phyloP scores from a whole-genome alignment of 768 basidiomycete species.

The Naganishia antarctica region DNA sequence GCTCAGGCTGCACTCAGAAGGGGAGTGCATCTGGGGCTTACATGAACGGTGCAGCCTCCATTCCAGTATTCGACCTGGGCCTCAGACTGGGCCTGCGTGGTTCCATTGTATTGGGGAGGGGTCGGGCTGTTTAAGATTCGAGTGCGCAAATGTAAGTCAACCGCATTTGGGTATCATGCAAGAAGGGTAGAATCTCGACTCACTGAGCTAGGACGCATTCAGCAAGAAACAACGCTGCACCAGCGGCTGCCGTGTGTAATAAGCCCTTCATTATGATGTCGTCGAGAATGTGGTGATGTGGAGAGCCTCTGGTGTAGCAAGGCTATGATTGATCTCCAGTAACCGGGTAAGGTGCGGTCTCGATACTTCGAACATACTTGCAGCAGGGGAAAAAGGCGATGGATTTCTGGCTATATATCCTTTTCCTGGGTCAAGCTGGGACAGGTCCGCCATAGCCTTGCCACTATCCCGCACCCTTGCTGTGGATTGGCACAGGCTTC shows the following conservation, averaged over 20 bases:
- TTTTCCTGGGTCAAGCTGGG: neutral
- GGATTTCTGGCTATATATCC: neutral
- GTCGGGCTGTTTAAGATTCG: constrained; percentile 1
- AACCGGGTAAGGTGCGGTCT: too few relatives aligned
- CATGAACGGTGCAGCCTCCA: constrained; percentile 16
- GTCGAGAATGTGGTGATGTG: too few relatives aligned
- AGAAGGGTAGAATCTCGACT: neutral
- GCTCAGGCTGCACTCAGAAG: neutral
- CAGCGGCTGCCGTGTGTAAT: neutral
- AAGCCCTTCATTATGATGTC: neutral
- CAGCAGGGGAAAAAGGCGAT: neutral
- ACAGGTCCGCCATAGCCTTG: too few relatives aligned
- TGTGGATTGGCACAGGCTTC: too few relatives aligned
- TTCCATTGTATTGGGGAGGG: constrained; percentile 21
- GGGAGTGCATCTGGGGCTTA: neutral
- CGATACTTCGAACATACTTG: too few relatives aligned
- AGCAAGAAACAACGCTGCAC: neutral
- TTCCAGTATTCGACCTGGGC: constrained; percentile 16
- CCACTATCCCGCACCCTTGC: too few relatives aligned
- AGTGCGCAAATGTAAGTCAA: neutral
- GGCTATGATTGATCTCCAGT: too few relatives aligned
- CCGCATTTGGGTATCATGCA: neutral
- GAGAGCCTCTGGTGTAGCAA: too few relatives aligned
- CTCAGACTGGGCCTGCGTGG: constrained; percentile 14
- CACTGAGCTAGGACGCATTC: neutral